Conservation (phyloP, 73 alveolate genomes). For the Tetrahymena elliotti region DNA sequence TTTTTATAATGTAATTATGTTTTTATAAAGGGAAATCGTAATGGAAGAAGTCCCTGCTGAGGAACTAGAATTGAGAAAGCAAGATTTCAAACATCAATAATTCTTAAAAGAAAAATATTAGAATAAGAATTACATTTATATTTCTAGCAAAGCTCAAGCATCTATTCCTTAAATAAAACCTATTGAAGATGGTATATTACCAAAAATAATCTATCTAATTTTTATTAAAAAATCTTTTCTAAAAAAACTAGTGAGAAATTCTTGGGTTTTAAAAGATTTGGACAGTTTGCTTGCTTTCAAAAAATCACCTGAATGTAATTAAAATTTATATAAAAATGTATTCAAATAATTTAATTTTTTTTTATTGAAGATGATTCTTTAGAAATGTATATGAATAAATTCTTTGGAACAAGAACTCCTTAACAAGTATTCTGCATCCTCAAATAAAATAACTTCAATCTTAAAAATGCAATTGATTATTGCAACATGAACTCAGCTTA, state of each 20-base stretch:
- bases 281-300: background rate
- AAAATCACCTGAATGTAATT: background rate
- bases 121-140: background rate
- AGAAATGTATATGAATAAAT: background rate
- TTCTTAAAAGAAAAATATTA: background rate
- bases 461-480: background rate
- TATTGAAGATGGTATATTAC: background rate
- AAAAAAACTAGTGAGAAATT: background rate
- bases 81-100: background rate
- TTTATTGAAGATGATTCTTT: background rate
- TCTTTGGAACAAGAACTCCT: background rate
- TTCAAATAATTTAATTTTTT: background rate
- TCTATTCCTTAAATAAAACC: background rate
- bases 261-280: background rate
- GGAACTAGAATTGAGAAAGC: background rate
- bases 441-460: background rate
- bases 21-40: background rate
- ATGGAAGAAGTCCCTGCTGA: background rate
- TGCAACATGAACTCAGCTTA: background rate
- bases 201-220: too few relatives aligned
- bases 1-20: background rate
- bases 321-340: background rate
- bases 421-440: background rate
- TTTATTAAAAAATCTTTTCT: too few relatives aligned
- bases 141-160: background rate